Evolutionary conservation across 768 basidiomycete genomes (phyloP).

Genomic region (Neoboletus subvelutipes): DNA sequence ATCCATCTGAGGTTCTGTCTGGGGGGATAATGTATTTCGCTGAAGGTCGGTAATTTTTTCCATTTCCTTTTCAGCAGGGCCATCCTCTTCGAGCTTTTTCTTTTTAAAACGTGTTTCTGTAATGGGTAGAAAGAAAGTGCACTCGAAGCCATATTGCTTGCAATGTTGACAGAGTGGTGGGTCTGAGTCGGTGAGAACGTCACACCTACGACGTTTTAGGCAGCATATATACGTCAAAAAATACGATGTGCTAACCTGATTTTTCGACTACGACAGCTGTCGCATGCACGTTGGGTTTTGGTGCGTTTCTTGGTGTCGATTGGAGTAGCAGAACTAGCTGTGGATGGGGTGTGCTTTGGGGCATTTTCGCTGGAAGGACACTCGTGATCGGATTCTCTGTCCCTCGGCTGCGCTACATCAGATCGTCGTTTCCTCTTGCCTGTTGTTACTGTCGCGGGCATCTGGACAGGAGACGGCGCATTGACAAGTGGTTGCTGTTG

Average conservation of each 20-base stretch:
- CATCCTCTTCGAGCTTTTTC: constrained; percentile 79
- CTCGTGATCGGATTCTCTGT: constrained; percentile 64
- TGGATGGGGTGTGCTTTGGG: constrained; percentile 33
- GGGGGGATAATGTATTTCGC: constrained; percentile 43
- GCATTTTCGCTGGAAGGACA: constrained; percentile 47
- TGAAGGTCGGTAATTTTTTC: constrained; percentile 31
- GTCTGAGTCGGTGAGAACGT: constrained; percentile 75
- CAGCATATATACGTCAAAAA: constrained; percentile 9
- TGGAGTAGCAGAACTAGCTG: constrained; percentile 30
- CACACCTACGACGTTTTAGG: constrained; percentile 52
- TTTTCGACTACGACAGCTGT: constrained; percentile 87
- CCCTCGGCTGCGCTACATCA: constrained; percentile 38
- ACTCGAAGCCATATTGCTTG: constrained; percentile 90
- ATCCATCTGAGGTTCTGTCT: constrained; percentile 51
- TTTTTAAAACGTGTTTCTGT: constrained; percentile 99
- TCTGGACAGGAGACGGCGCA: constrained; percentile 34
- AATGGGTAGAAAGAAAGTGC: constrained; percentile 97
- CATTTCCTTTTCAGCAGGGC: constrained; percentile 39
- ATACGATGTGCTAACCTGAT: constrained; percentile 54
- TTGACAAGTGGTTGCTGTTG: constrained; percentile 34
- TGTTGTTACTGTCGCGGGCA: constrained; percentile 31
- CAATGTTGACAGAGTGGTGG: constrained; percentile 91
- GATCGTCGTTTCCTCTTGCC: constrained; percentile 68
- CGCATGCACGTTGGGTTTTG: constrained; percentile 91
- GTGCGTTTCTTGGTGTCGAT: constrained; percentile 82